Evolutionary conservation across 2,329 filamentous ascomycete genomes (phyloP), one percentile per base, ranked within the genome.

Genomic region (Phialophora tarda): DNA sequence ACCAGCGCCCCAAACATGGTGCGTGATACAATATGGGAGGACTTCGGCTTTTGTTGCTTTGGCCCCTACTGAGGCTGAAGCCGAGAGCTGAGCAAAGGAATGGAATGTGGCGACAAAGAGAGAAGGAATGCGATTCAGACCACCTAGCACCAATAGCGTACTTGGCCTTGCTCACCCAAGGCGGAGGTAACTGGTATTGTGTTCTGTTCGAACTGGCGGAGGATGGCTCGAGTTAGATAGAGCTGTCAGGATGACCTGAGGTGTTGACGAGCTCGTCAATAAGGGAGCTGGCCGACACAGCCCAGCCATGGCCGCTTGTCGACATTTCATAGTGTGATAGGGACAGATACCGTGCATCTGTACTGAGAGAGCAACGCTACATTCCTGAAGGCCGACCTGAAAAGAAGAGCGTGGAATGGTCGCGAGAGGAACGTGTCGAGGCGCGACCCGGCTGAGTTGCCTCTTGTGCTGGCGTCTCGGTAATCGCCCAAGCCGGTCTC

Each of bases 21-120:
- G 6, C 17, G 26, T 34, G n/a, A 30, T 34, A 34, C 53, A 55
- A 8, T 17, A 30, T 28, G 28, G 24, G 28, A 12, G 8, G n/a
- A 21, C 17, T 12, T 12, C 24, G 5, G n/a, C 10, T 10, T 8
- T 7, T 58, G 62, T 58, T 58, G 26, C 17, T 51, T 58, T 58
- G 41, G 53, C 24, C 61, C 53, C 54, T 23, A 14, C 53, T 57
- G 51, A 30, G 53, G 60, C 38, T 63, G 60, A 55, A 32, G 54
- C 62, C 54, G 21, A 59, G 38, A 23, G 28, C 53, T 55, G 32
- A 26, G 60, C 17, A 57, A 48, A 48, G n/a, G 38, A 32, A 57
- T 32, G 50, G 59, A 53, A 53, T 58, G 44, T 30, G 24, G 21
- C 24, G 26, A 51, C 17, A 24, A 44, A n/a, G 2, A n/a, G 3